These are phyloP conservation scores for Pichia sp. DNA, from an alignment of 1,139 yeast species.

Conservation along the genomic window DNA sequence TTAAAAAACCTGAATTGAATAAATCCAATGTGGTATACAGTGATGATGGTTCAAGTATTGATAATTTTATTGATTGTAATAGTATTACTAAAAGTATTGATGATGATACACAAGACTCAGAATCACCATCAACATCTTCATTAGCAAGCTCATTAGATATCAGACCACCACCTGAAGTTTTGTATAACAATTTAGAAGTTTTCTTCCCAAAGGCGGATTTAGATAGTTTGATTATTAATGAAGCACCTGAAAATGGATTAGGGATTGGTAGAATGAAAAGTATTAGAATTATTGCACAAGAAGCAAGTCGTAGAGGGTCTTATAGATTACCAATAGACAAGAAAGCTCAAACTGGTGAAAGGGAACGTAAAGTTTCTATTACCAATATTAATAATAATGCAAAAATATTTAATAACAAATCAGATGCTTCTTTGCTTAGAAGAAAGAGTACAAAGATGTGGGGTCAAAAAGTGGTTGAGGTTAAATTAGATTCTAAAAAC, in stretches of 20 bases:
- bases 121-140: background rate
- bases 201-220: constrained; percentile 91
- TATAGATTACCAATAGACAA: constrained; percentile 3
- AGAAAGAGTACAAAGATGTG: constrained; percentile 91
- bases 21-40: too few relatives aligned
- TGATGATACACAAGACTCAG: background rate
- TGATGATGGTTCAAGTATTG: background rate
- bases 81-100: background rate
- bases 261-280: constrained; percentile 62
- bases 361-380: background rate
- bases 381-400: background rate
- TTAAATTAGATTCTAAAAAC: constrained; percentile 37
- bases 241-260: constrained; percentile 29
- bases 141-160: constrained; percentile 43
- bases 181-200: constrained; percentile 82
- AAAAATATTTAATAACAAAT: background rate
- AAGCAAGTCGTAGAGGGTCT: constrained; percentile 64
- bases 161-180: constrained; percentile 92
- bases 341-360: too few relatives aligned
- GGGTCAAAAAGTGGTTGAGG: constrained; percentile 93
- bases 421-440: constrained; percentile 34
- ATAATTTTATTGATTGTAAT: background rate
- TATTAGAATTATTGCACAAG: constrained; percentile 86
- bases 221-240: constrained; percentile 87
- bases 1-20: background rate